Evolutionary conservation across 2,329 filamentous ascomycete species (phyloP).

Genomic region (Thielaviopsis musarum): DNA sequence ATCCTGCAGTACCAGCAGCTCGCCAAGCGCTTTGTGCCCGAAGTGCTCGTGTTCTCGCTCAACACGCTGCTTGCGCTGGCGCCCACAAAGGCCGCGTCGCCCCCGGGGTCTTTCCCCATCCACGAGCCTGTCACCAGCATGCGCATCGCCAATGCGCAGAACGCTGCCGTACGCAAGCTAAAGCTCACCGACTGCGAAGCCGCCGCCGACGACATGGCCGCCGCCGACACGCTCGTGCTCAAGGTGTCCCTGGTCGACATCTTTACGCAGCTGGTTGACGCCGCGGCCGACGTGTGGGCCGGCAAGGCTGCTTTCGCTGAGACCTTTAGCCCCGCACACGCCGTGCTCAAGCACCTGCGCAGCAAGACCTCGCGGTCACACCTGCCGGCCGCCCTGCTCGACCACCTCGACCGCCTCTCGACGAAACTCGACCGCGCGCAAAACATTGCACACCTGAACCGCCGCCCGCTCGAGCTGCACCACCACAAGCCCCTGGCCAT

Average conservation of each 20-base stretch:
- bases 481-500: conserved; percentile 79
- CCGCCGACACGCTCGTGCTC: conserved; percentile 20
- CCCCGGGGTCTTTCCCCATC: conserved; percentile 41
- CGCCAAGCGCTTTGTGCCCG: conserved; percentile 77
- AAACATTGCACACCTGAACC: conserved; percentile 43
- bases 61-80: conserved; percentile 55
- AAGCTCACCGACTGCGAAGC: conserved; percentile 39
- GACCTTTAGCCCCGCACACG: conserved; percentile 37
- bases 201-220: conserved; percentile 13
- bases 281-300: conserved; percentile 57
- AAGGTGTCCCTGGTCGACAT: conserved; percentile 46
- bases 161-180: conserved; percentile 32
- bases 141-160: conserved; percentile 30
- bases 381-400: conserved; percentile 23
- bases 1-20: conserved; percentile 67
- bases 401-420: conserved; percentile 25
- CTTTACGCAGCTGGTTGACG: conserved; percentile 46
- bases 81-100: conserved; percentile 31
- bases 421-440: conserved; percentile 37
- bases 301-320: conserved; percentile 61
- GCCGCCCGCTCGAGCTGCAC: conserved; percentile 73
- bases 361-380: conserved; percentile 23
- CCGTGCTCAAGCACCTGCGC: conserved; percentile 40
- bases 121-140: conserved; percentile 37
- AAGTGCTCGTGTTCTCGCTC: conserved; percentile 65